phyloP scores from a whole-genome alignment of 1,284 basidiomycete species.

The Baeospora myosura region DNA sequence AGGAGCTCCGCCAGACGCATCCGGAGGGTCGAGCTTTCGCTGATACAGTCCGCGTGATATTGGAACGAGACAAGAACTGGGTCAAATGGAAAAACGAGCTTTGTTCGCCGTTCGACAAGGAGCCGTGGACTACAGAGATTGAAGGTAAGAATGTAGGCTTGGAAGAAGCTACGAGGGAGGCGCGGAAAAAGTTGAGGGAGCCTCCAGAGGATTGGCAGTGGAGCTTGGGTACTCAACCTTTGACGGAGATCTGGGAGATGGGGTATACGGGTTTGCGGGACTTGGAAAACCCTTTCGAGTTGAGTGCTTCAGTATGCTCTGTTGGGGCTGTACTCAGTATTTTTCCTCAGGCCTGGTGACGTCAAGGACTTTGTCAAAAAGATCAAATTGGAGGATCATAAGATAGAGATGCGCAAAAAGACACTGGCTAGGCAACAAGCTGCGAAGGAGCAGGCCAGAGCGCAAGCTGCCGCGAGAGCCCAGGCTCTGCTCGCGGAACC shows the following conservation, averaged over 20 bases:
- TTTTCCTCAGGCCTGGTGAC: conserved; percentile 46
- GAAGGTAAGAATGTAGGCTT: conserved; percentile 44
- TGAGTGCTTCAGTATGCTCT: background rate
- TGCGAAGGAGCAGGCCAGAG: conserved; percentile 36
- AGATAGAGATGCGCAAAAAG: conserved; percentile 55
- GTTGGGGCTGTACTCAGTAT: background rate
- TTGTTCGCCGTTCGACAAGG: conserved; percentile 70
- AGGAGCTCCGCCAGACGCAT: conserved; percentile 67
- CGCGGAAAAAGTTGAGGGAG: conserved; percentile 45
- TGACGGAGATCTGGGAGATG: conserved; percentile 77
- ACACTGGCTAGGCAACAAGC: conserved; percentile 35
- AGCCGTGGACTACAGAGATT: conserved; percentile 46
- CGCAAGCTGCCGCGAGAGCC: conserved; percentile 23
- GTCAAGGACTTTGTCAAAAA: conserved; percentile 67
- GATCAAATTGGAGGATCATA: conserved; percentile 56
- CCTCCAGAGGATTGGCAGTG: conserved; percentile 53
- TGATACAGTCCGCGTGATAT: conserved; percentile 60
- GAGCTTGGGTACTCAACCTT: conserved; percentile 52
- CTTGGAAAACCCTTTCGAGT: conserved; percentile 39
- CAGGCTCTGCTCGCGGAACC: conserved; percentile 16
- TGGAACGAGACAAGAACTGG: conserved; percentile 82
- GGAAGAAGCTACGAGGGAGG: conserved; percentile 51
- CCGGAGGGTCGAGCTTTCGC: conserved; percentile 70
- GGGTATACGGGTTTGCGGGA: conserved; percentile 60
- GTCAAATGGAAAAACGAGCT: conserved; percentile 78